Conservation (phyloP, 345 rosid species). For the Rhizophora mangle region DNA sequence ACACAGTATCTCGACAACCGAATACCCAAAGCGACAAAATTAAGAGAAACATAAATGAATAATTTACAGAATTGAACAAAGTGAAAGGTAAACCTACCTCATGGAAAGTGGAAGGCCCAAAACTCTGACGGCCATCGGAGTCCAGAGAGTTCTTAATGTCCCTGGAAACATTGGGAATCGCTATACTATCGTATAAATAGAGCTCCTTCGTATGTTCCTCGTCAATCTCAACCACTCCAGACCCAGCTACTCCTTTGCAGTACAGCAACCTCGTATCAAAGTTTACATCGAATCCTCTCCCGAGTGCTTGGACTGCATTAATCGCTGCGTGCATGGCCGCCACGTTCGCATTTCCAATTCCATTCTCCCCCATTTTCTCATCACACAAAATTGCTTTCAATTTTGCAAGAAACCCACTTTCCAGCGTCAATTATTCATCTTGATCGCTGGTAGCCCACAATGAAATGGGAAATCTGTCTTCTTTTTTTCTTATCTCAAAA, state of each 20-base stretch:
- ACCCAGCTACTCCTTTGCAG: constrained; percentile 60
- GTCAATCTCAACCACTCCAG: constrained; percentile 55
- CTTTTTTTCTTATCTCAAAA: neutral
- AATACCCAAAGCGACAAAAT: neutral
- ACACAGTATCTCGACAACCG: neutral
- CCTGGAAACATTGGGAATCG: constrained; percentile 49
- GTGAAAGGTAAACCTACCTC: constrained; percentile 36
- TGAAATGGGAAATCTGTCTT: neutral
- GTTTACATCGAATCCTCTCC: constrained; percentile 73
- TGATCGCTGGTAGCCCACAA: neutral
- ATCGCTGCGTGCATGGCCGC: constrained; percentile 54
- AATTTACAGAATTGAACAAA: neutral
- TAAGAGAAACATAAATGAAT: no score
- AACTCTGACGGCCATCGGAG: constrained; percentile 42
- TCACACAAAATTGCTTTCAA: neutral
- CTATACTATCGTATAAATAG: constrained; percentile 34
- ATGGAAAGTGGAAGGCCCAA: constrained; percentile 44
- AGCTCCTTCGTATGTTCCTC: constrained; percentile 49
- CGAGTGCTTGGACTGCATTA: constrained; percentile 61
- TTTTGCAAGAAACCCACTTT: neutral
- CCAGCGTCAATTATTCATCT: neutral
- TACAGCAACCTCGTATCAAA: constrained; percentile 67
- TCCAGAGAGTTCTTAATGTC: constrained; percentile 42
- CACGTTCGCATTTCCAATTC: constrained; percentile 21
- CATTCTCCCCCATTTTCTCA: constrained; percentile 27